Conservation (phyloP, 352 stramenopile species). For the Porosira glacialis region DNA sequence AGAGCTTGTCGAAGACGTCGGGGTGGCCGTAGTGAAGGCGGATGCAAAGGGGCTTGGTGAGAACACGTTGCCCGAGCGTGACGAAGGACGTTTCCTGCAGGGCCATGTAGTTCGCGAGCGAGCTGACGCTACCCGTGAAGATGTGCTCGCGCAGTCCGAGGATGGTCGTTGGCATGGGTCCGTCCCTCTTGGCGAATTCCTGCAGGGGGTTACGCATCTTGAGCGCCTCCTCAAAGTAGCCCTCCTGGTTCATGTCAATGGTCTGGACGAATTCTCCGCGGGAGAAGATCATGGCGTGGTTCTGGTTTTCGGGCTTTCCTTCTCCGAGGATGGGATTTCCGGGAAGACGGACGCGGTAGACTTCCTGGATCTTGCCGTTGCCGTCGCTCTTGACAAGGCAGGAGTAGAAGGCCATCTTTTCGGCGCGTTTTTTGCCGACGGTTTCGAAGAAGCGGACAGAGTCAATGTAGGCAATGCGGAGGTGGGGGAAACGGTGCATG, state of each 20-base stretch:
- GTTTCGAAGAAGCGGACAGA: no score
- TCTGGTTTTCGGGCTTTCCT: conserved; percentile 99
- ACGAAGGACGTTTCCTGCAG: conserved; percentile 98
- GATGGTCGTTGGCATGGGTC: conserved; percentile 87
- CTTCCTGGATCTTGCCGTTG: conserved; percentile 84
- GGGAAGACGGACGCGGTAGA: conserved; percentile 96
- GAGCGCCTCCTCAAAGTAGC: conserved; percentile 97
- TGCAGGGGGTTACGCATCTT: conserved; percentile 99
- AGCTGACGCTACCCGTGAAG: conserved; percentile 97
- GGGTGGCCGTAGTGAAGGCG: conserved; percentile 98
- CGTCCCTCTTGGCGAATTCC: conserved; percentile 89
- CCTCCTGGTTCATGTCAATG: conserved; percentile 99
- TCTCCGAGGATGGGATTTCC: conserved; percentile 98
- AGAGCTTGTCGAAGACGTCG: conserved; percentile 99
- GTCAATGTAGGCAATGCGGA: conserved; percentile 98
- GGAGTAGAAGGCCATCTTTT: conserved; percentile 93
- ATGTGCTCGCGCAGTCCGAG: conserved; percentile 98
- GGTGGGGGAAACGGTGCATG: conserved; percentile 93
- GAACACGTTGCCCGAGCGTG: conserved; percentile 94
- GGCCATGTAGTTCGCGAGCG: conserved; percentile 98
- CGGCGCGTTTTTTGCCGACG: conserved; percentile 92
- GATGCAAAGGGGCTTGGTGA: conserved; percentile 92
- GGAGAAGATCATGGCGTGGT: conserved; percentile 98
- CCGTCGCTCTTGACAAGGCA: conserved; percentile 93
- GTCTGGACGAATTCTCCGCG: conserved; percentile 96